Conservation (phyloP, 2,329 filamentous ascomycete species). For the Dothistroma septosporum region DNA sequence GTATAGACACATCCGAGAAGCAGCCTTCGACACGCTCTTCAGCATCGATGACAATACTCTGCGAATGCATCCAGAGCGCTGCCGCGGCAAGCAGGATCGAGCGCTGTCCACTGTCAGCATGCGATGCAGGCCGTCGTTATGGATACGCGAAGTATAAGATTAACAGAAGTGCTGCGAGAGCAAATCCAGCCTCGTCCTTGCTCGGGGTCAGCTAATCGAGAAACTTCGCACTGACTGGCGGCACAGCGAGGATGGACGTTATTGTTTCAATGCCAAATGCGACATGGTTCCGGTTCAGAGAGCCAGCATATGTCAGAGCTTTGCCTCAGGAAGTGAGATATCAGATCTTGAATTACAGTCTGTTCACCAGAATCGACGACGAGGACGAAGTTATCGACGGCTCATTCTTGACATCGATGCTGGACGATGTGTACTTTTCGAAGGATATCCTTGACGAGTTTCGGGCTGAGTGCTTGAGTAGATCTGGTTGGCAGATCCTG, state of each 20-base stretch:
- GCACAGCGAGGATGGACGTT: background rate
- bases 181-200: too few relatives aligned
- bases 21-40: too few relatives aligned
- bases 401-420: background rate
- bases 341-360: background rate
- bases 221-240: background rate
- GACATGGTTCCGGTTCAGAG: background rate
- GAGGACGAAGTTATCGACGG: background rate
- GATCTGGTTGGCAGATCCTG: background rate
- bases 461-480: background rate
- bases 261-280: background rate
- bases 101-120: too few relatives aligned
- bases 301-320: background rate
- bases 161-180: too few relatives aligned
- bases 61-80: too few relatives aligned
- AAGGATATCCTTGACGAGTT: background rate
- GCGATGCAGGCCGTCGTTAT: too few relatives aligned
- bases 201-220: too few relatives aligned
- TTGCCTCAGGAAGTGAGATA: constrained; percentile 1
- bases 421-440: background rate
- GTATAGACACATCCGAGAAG: background rate
- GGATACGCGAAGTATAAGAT: too few relatives aligned
- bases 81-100: too few relatives aligned
- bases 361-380: background rate
- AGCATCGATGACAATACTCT: too few relatives aligned